Base-by-base conservation (phyloP, 2,329 filamentous ascomycete genomes). In the Penicillium crustosum region DNA sequence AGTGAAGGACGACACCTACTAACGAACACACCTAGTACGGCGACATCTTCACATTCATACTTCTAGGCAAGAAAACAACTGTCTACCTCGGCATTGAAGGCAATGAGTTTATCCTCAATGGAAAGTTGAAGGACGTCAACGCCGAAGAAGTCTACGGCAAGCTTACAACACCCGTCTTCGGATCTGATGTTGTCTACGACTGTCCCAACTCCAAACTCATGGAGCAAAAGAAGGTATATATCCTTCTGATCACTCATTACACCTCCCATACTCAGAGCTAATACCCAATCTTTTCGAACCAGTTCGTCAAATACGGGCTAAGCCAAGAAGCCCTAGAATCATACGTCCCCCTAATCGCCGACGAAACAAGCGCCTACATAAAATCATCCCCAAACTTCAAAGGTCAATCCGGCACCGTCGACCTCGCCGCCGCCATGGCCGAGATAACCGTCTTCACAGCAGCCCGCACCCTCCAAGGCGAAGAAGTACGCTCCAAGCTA, bases 21-120 rank as follows among this genome's bases (percentile, higher is more conserved):
- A 57, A 70, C 42, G 38, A 19, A 35, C 5, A 77, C 39, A 17
- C 36, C 9, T 57, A 92, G 89, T 89, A 93, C 73, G 92, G 92
- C 72, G 90, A 96, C 75, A 86, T 93, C 70, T 96, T 94, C 75
- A 96, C 92, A 31, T 96, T 96, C 70, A 80, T 96, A 61, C 83
- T 96, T 44, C 85, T 96, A 50, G 92, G 92, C 67, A 90, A 88
- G 79, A 93, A 91, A 78, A 94, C 89, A 49, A 96, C 92, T 4
- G 91, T 95, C 36, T 93, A 88, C 66, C 79, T 96, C 58, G 91
- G 92, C 36, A 86, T 88, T 12, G 83, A 87, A 61, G 92, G 92
- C 64, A 96, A 95, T 76, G 91, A 96, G 64, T 96, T 96, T 74
- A 93, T 96, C 66, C 83, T 96, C 65, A 96, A 96, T 74, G 92